Percentiles rank a stretch among this genome's conserved stretches.
These are phyloP conservation scores for Berberis thunbergii DNA, from an alignment of 164 flowering plant genomes.

Conservation along the genomic window DNA sequence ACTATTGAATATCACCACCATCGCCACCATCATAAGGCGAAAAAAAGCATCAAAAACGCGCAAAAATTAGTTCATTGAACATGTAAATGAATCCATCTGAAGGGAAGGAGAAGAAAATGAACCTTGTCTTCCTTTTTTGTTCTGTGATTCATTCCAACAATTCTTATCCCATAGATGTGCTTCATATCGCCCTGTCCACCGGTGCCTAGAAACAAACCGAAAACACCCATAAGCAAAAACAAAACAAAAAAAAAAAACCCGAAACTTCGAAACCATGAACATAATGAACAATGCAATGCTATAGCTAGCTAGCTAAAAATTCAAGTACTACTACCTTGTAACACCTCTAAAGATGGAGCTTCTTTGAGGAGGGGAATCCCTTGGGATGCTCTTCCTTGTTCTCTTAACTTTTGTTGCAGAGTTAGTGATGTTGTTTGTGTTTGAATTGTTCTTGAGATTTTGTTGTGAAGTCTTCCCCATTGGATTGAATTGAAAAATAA, in stretches of 20 bases:
- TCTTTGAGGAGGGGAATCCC: constrained; percentile 82
- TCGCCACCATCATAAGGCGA: constrained; percentile 4
- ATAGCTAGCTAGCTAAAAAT: background rate
- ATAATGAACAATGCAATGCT: too few relatives aligned
- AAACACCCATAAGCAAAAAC: background rate
- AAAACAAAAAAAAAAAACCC: background rate
- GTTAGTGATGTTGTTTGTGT: constrained; percentile 8
- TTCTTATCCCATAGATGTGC: constrained; percentile 97
- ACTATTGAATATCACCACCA: constrained; percentile 35
- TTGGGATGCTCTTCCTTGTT: constrained; percentile 58
- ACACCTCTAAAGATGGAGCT: constrained; percentile 87
- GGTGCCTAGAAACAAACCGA: constrained; percentile 43
- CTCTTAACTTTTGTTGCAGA: constrained; percentile 40
- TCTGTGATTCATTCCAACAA: constrained; percentile 83
- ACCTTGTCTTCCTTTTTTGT: constrained; percentile 95
- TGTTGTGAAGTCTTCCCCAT: constrained; percentile 39
- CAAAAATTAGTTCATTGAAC: background rate
- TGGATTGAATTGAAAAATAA: background rate
- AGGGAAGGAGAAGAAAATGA: background rate
- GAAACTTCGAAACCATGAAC: too few relatives aligned
- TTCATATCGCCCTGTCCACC: constrained; percentile 92
- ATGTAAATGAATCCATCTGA: background rate
- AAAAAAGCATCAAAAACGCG: background rate
- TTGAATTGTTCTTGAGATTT: constrained; percentile 17
- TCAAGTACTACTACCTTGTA: constrained; percentile 49